Base-by-base conservation (phyloP, 148 eudicot genomes). In the Rhododendron ferrugineum region DNA sequence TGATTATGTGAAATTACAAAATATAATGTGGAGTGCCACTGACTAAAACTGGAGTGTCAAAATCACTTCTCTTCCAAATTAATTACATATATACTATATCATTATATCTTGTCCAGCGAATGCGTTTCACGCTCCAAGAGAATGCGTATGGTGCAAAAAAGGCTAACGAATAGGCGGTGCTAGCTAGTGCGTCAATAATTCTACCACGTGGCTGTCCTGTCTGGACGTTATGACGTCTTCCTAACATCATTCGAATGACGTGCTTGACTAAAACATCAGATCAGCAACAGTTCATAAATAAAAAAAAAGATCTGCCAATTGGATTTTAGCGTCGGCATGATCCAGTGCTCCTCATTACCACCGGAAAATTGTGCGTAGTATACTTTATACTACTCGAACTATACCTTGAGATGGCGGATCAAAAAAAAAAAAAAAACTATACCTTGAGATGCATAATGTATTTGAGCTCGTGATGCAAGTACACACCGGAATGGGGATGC, bases 181-280 rank as follows among this genome's bases (percentile, higher is more conserved):
- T n/a, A 79, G 49, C 60, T 22, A 79, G 18, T 26, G 82, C 6
- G 15, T 6, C 82, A 79, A 79, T 79, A 28, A 79, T 80, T 80
- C 66, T 10, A 34, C 83, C 83, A 52, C 68, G 83, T 80, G 70
- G 83, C 83, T 56, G n/a, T 80, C 70, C 47, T 0, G 13, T 32
- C 68, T 3, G 8, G 1, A 30, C 0, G 16, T 56, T 18, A 15
- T 49, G 66, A 54, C 68, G 83, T 54, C 42, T 8, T 8, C 40
- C 20, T 0, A 6, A 30, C 26, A 68, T 20, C 37, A 56, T 34
- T 22, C 5, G 9, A 68, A 80, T 56, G 66, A 56, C 83, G 83
- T 20, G 83, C 68, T 4, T n/a, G 18, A 30, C 62, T 34, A 54
- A 32, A 54, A 52, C 20, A 11, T 32, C 46, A 40, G 23, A 28